phyloP scores from a whole-genome alignment of 768 basidiomycete genomes.

The Macrolepiota dolichaula region DNA sequence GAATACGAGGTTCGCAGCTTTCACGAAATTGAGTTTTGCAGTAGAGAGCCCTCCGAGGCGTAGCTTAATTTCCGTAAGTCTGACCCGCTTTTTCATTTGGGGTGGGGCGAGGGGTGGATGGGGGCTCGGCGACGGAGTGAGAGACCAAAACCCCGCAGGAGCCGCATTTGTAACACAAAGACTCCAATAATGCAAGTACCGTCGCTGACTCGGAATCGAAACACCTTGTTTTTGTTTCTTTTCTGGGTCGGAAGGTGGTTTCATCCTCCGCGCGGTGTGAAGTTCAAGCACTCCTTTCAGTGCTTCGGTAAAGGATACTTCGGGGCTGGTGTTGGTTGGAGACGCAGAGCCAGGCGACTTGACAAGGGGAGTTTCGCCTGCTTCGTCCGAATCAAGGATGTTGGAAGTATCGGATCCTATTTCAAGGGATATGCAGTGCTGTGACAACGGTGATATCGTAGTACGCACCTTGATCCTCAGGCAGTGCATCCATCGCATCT shows the following conservation, averaged over 20 bases:
- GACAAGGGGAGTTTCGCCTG: not conserved
- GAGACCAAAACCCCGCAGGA: slow-evolving; percentile 49
- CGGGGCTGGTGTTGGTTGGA: slow-evolving; percentile 16
- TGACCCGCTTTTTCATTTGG: slow-evolving; percentile 39
- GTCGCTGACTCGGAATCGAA: slow-evolving; percentile 77
- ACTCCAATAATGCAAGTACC: slow-evolving; percentile 80
- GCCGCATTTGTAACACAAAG: slow-evolving; percentile 54
- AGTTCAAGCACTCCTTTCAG: slow-evolving; percentile 60
- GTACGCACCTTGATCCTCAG: slow-evolving; percentile 33
- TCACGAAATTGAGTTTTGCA: slow-evolving; percentile 48
- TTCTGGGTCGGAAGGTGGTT: slow-evolving; percentile 29
- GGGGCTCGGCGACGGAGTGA: slow-evolving; percentile 16
- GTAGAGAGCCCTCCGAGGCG: slow-evolving; percentile 57
- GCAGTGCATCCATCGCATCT: slow-evolving; percentile 45
- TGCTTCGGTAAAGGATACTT: slow-evolving; percentile 32
- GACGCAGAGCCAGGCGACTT: not conserved
- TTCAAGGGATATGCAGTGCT: not conserved
- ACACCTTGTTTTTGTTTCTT: slow-evolving; percentile 51
- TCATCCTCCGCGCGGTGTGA: slow-evolving; percentile 73
- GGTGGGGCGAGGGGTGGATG: not conserved
- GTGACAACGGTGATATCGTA: slow-evolving; percentile 3
- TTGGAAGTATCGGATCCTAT: not conserved
- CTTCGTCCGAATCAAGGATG: not conserved
- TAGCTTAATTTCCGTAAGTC: slow-evolving; percentile 52
- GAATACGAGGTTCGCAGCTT: slow-evolving; percentile 54